Conservation (phyloP, 768 basidiomycete species). For the Termitomyces eurrhizus region DNA sequence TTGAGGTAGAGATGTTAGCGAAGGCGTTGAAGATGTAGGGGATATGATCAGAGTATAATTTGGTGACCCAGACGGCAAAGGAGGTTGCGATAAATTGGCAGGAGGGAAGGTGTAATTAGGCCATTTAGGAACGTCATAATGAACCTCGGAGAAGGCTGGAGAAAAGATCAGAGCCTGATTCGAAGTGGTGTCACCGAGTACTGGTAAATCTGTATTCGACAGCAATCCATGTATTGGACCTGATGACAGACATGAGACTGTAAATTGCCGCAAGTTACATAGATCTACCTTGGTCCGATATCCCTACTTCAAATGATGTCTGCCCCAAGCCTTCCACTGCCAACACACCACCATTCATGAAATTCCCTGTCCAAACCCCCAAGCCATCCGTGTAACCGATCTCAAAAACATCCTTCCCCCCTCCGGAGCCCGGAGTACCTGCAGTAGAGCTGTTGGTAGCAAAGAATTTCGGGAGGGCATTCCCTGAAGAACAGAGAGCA, state of each 20-base stretch:
- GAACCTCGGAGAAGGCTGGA: constrained; percentile 37
- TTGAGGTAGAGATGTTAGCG: constrained; percentile 40
- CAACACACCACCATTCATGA: constrained; percentile 47
- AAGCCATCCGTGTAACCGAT: constrained; percentile 43
- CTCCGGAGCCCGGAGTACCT: constrained; percentile 32
- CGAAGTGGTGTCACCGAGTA: constrained; percentile 71
- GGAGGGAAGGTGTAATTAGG: constrained; percentile 75
- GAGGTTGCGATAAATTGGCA: constrained; percentile 46
- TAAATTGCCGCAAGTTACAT: not conserved
- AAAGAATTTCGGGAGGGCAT: constrained; percentile 48
- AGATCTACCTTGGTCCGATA: constrained; percentile 43
- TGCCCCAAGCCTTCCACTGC: constrained; percentile 37
- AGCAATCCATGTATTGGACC: constrained; percentile 47
- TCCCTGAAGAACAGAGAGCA: constrained; percentile 39
- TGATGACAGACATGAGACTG: constrained; percentile 17
- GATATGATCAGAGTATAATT: constrained; percentile 56
- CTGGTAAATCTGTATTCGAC: constrained; percentile 33
- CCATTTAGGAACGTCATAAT: constrained; percentile 39
- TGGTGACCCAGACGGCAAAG: constrained; percentile 35
- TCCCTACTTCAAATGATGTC: constrained; percentile 53
- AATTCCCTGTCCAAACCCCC: constrained; percentile 48
- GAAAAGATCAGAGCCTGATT: constrained; percentile 76
- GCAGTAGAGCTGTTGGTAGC: constrained; percentile 45
- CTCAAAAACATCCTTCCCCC: constrained; percentile 41
- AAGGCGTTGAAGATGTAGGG: constrained; percentile 37